Evolutionary conservation across 352 stramenopile species (phyloP), one percentile per base, ranked within the genome.

Genomic region (Blastocystis sp.): DNA sequence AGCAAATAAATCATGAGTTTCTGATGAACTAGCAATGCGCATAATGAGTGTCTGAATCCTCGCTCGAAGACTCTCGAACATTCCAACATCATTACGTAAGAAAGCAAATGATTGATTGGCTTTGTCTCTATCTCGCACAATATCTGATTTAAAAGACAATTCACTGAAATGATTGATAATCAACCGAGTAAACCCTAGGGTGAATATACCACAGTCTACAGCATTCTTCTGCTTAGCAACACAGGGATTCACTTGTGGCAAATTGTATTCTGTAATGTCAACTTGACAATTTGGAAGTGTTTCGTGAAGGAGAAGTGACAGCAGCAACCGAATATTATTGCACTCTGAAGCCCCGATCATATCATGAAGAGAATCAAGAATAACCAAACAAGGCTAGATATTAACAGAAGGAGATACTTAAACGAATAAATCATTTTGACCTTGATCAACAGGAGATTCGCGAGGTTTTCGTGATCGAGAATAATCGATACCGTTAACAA

Each of bases 161-260:
- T 78, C 66, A 54, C 33, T 4, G 19, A 78, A 56, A n/a, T 78
- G 37, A 24, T 78, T 78, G 19, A 78, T 56, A 27, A 78, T 78
- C 24, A 51, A 30, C 15, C 59, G 13, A 17, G 53, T 56, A 30
- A 84, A 84, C 3, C 51, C 48, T 0, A 84, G 48, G 4, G 53
- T 17, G 30, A 66, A 84, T 17, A 66, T 33, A 48, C 73, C 73
- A n/a, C 73, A 84, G 48, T 84, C 73, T 24, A 84, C 73, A 44
- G 15, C 37, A 57, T 84, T 84, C 2, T 5, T 19, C 53, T 84
- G 73, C 33, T 84, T 53, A 3, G 51, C 27, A 35, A 84, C 73
- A 30, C 13, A 15, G 0, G 73, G 51, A 15, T 17, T 24, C 9
- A 78, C 6, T 27, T 54, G n/a, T 15, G 73, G 73, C 11, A 84